Evolutionary conservation across 257 asterid genomes (phyloP).

Genomic region (Capsicum chinense): DNA sequence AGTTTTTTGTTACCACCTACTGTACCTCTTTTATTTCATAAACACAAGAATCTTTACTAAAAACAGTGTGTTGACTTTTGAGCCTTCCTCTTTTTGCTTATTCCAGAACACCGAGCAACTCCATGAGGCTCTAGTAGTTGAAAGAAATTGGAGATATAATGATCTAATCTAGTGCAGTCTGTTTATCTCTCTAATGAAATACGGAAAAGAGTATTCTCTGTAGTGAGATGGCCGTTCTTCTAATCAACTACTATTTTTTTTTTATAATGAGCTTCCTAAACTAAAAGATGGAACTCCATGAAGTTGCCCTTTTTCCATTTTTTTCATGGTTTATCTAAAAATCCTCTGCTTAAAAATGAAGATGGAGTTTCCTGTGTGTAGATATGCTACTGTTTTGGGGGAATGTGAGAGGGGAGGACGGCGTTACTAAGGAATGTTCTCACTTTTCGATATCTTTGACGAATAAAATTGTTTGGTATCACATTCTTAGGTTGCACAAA

Average conservation of each 20-base stretch:
- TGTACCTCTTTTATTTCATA: background rate
- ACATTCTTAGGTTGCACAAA: constrained; percentile 10
- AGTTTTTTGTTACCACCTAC: constrained; percentile 21
- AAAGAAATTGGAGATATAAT: background rate
- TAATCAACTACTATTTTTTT: background rate
- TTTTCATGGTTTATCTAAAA: background rate
- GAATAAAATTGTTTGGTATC: background rate
- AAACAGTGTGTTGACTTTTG: background rate
- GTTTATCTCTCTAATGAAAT: background rate
- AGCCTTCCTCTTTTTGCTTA: constrained; percentile 10
- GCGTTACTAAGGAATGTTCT: background rate
- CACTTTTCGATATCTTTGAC: background rate
- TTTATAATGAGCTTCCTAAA: background rate
- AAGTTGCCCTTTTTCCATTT: background rate
- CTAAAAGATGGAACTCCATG: background rate
- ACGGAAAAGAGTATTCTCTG: background rate
- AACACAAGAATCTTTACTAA: constrained; percentile 12
- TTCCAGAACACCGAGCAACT: constrained; percentile 18
- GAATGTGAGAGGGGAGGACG: background rate
- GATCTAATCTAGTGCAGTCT: constrained; percentile 6
- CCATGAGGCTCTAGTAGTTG: background rate
- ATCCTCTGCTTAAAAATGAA: constrained; percentile 9
- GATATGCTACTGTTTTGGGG: background rate
- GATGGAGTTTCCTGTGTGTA: background rate
- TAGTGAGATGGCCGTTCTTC: background rate